phyloP scores from a whole-genome alignment of 225 moss, liverwort and hornwort species.

The Takakia lepidozioides region DNA sequence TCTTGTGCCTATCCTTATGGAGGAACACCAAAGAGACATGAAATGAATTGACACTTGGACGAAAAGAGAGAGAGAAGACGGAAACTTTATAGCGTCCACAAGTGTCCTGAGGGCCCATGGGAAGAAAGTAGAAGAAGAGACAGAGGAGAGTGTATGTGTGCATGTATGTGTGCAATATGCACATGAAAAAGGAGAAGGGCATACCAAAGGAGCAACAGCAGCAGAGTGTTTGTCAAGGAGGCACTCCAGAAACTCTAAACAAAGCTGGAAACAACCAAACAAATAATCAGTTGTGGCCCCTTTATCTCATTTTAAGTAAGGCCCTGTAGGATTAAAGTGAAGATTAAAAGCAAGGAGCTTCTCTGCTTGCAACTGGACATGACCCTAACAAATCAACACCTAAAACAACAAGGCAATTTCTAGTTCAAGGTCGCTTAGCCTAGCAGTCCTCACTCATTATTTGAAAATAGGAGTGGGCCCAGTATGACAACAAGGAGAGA shows the following conservation, averaged over 20 bases:
- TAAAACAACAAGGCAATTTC: not conserved
- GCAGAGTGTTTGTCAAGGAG: conserved; percentile 49
- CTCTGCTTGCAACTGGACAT: too few species aligned
- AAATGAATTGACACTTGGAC: not conserved
- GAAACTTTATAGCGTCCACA: not conserved
- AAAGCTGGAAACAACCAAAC: conserved; percentile 43
- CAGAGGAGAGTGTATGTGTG: too few species aligned
- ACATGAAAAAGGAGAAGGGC: conserved; percentile 9
- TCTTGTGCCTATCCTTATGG: too few species aligned
- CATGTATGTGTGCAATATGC: too few species aligned
- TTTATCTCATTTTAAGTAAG: not conserved
- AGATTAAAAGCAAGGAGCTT: not conserved
- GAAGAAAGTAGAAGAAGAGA: not conserved
- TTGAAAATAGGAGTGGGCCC: too few species aligned
- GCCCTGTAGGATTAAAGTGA: not conserved
- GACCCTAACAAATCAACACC: too few species aligned
- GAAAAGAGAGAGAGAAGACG: not conserved
- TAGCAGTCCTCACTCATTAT: too few species aligned
- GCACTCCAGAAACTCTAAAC: conserved; percentile 72
- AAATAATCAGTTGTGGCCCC: not conserved
- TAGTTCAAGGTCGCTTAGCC: not conserved
- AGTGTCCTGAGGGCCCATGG: not conserved
- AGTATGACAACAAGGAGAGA: too few species aligned
- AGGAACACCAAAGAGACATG: too few species aligned
- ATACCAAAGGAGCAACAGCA: conserved; percentile 64